These are phyloP conservation scores for Calycina marina DNA, from an alignment of 2,329 filamentous ascomycete genomes.

Conservation along the genomic window DNA sequence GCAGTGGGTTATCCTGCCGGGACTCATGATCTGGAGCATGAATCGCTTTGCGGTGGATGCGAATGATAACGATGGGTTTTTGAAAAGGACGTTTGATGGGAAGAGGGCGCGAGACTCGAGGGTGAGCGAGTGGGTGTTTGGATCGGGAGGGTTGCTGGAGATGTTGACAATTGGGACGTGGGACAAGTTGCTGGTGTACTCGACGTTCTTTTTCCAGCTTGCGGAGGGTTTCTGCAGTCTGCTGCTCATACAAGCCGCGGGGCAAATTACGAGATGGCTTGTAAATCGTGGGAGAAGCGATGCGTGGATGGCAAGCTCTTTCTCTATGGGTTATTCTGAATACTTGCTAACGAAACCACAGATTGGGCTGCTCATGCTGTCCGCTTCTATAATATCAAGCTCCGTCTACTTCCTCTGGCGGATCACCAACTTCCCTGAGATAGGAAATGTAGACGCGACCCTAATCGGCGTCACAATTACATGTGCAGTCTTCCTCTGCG, in stretches of 20 bases:
- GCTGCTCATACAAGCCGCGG: slow-evolving; percentile 85
- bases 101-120: slow-evolving; percentile 50
- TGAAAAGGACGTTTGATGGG: slow-evolving; percentile 60
- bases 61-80: slow-evolving; percentile 59
- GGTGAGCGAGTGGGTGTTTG: slow-evolving; percentile 75
- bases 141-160: slow-evolving; percentile 70
- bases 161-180: slow-evolving; percentile 68
- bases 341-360: slow-evolving; percentile 24
- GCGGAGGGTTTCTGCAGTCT: slow-evolving; percentile 94
- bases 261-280: slow-evolving; percentile 87
- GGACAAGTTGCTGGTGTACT: slow-evolving; percentile 81
- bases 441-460: slow-evolving; percentile 82
- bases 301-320: slow-evolving; percentile 73
- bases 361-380: slow-evolving; percentile 79
- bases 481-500: slow-evolving; percentile 81
- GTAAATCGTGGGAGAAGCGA: slow-evolving; percentile 89
- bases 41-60: slow-evolving; percentile 89
- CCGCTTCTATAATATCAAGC: slow-evolving; percentile 82
- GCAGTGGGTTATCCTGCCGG: slow-evolving; percentile 78
- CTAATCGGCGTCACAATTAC: slow-evolving; percentile 88
- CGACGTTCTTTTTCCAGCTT: slow-evolving; percentile 86
- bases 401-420: slow-evolving; percentile 95
- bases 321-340: background rate
- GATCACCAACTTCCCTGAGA: slow-evolving; percentile 82
- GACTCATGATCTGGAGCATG: slow-evolving; percentile 84